These are phyloP conservation scores for Obelidium mucronatum DNA, from an alignment of 192 early-diverging fungal species.

Conservation along the genomic window DNA sequence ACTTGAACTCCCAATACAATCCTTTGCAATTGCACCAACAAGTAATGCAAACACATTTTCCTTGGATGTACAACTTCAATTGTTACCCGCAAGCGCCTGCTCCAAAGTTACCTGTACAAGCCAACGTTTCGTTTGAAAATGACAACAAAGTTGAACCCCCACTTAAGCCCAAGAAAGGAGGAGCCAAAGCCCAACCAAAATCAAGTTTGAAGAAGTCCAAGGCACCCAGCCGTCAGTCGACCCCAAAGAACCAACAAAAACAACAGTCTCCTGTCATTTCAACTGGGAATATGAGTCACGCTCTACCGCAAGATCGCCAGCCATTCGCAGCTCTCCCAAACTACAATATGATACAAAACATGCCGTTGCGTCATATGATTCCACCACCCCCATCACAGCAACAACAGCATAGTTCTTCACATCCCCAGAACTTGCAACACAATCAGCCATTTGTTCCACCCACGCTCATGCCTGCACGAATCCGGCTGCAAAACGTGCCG, in stretches of 20 bases:
- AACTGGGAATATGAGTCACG: not conserved
- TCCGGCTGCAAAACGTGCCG: conserved; percentile 27
- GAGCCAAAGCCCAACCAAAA: not conserved
- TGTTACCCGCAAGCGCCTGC: not conserved
- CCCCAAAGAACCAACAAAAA: not conserved
- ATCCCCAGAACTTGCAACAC: too few species aligned
- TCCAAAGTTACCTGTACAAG: not conserved
- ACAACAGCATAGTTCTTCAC: not conserved
- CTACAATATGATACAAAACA: not conserved
- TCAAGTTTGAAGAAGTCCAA: not conserved
- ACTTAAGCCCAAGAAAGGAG: not conserved
- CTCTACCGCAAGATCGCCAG: not conserved
- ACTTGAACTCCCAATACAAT: not conserved
- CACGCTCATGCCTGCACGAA: conserved; percentile 31
- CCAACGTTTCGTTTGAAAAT: not conserved
- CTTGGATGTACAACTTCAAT: not conserved
- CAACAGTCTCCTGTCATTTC: not conserved
- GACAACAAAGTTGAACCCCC: not conserved
- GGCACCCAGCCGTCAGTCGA: not conserved
- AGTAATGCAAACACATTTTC: conserved; percentile 3
- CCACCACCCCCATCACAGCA: not conserved
- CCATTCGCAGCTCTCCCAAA: not conserved
- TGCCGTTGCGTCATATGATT: not conserved
- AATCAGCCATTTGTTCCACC: conserved; percentile 16
- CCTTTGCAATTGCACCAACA: conserved; percentile 14